Percentiles rank a stretch among this genome's conserved stretches.
Evolutionary conservation across 1,284 basidiomycete species (phyloP).

Genomic region (Leccinum discolor): DNA sequence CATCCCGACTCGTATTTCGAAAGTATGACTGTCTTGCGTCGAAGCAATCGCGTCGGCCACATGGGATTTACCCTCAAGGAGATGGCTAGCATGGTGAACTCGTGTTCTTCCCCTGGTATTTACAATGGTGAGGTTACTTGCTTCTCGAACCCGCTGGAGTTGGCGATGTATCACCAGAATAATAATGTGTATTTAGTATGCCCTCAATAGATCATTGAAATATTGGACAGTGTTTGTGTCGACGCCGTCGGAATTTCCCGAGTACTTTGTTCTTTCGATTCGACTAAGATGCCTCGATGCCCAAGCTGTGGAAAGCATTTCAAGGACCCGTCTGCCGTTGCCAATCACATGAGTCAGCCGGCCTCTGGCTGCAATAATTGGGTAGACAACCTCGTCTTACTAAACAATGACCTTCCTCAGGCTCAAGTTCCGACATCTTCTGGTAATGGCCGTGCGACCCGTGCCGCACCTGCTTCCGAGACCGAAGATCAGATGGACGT

Average conservation of each 20-base stretch:
- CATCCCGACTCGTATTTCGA: background rate
- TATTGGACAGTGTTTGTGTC: background rate
- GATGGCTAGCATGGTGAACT: background rate
- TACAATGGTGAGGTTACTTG: background rate
- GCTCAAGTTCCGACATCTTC: background rate
- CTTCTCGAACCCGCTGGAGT: background rate
- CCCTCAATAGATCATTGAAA: background rate
- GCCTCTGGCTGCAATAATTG: background rate
- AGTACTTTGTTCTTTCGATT: background rate
- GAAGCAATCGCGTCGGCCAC: background rate
- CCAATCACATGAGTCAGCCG: constrained; percentile 1
- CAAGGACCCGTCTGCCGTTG: background rate
- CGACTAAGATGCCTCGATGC: background rate
- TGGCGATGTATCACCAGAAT: background rate
- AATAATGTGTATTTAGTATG: background rate
- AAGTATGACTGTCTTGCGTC: background rate
- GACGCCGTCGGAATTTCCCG: background rate
- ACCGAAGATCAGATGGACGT: background rate
- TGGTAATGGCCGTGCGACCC: background rate
- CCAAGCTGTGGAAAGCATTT: background rate
- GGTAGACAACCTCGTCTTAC: background rate
- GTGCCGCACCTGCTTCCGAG: background rate
- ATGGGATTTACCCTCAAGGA: background rate
- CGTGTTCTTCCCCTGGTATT: background rate
- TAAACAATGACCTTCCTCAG: background rate